Evolutionary conservation across 2,329 filamentous ascomycete genomes (phyloP).

Genomic region (Arthrinium puccinioides): DNA sequence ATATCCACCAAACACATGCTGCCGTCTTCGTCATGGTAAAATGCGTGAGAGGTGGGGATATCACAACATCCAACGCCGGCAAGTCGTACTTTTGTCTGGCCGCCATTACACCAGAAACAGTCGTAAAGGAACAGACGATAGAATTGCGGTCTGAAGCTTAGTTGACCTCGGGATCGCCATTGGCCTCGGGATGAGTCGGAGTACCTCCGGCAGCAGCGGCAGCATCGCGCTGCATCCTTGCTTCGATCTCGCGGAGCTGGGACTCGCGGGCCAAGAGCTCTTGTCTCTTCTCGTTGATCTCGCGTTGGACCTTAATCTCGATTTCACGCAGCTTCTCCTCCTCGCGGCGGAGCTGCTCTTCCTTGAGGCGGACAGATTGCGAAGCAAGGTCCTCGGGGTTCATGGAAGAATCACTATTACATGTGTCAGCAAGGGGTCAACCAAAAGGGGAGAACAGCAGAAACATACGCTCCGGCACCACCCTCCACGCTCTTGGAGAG

Average conservation of each 20-base stretch:
- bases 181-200: constrained; percentile 38
- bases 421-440: constrained; percentile 24
- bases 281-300: constrained; percentile 99
- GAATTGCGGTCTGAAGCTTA: constrained; percentile 32
- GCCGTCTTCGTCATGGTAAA: constrained; percentile 12
- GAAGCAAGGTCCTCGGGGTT: constrained; percentile 96
- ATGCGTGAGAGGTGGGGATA: constrained; percentile 17
- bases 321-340: constrained; percentile 99
- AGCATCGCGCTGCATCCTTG: constrained; percentile 86
- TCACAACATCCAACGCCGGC: constrained; percentile 23
- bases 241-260: constrained; percentile 97
- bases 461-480: constrained; percentile 75
- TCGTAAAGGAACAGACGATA: constrained; percentile 16
- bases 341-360: constrained; percentile 96
- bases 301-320: constrained; percentile 97
- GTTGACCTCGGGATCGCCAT: constrained; percentile 47
- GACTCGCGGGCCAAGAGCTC: constrained; percentile 95
- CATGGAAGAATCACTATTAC: constrained; percentile 72
- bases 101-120: constrained; percentile 15
- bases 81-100: constrained; percentile 16
- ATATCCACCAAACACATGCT: constrained; percentile 18
- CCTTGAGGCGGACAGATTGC: constrained; percentile 97
- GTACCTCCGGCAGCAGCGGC: constrained; percentile 36
- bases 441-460: background rate
- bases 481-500: constrained; percentile 98